These are phyloP conservation scores for Colletotrichum gigasporum DNA, from an alignment of 2,329 filamentous ascomycete species.

Conservation along the genomic window DNA sequence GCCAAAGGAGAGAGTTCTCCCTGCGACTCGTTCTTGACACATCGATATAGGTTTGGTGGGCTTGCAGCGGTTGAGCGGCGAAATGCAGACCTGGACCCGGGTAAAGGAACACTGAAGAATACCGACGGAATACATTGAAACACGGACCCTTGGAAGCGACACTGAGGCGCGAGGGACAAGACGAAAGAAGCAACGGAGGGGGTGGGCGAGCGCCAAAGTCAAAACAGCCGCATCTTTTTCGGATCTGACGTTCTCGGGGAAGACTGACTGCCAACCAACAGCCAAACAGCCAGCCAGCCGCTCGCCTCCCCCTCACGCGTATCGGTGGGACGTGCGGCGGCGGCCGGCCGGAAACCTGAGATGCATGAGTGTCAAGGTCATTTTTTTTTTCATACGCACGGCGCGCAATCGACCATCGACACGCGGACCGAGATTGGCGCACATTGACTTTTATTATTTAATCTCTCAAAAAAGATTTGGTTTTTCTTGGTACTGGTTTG, in stretches of 20 bases:
- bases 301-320: too few species aligned
- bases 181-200: background rate
- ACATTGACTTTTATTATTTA: background rate
- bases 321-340: background rate
- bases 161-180: background rate
- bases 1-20: too few species aligned
- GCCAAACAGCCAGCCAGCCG: background rate
- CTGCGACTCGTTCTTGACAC: too few species aligned
- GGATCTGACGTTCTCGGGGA: background rate
- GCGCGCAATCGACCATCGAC: background rate
- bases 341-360: background rate
- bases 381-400: background rate
- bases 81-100: too few species aligned
- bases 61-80: too few species aligned
- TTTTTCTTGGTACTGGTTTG: too few species aligned
- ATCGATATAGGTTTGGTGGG: too few species aligned
- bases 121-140: constrained; percentile 7
- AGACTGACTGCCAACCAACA: background rate
- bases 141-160: constrained; percentile 9
- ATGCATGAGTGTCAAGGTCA: background rate
- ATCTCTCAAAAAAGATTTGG: too few species aligned
- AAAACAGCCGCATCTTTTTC: background rate
- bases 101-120: constrained; percentile 17
- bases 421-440: constrained; percentile 9
- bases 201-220: background rate